phyloP scores from a whole-genome alignment of 495 filamentous ascomycete species.

The Chaetomidium leptoderma region DNA sequence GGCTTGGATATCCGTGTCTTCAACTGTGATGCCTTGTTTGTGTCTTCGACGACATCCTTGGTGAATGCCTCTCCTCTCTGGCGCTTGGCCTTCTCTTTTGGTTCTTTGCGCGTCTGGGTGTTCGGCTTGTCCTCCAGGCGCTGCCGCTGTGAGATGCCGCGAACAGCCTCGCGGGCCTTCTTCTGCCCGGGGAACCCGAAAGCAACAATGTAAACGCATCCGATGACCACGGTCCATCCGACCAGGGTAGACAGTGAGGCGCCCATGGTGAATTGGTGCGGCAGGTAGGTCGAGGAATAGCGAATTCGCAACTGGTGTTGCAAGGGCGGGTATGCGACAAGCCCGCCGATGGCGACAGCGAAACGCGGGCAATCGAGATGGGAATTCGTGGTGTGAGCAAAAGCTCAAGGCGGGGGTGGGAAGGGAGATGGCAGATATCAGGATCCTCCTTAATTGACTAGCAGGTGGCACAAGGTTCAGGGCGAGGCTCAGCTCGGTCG shows the following conservation, averaged over 20 bases:
- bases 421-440: constrained; percentile 8
- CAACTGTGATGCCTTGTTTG: constrained; percentile 33
- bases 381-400: neutral
- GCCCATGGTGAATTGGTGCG: constrained; percentile 36
- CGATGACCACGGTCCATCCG: constrained; percentile 57
- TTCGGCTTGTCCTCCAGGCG: constrained; percentile 37
- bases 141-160: constrained; percentile 18
- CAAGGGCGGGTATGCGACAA: neutral
- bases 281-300: neutral
- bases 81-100: constrained; percentile 34
- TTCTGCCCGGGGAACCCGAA: constrained; percentile 20
- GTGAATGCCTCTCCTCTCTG: constrained; percentile 26
- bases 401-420: constrained; percentile 9
- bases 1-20: constrained; percentile 30
- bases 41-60: constrained; percentile 24
- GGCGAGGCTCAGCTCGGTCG: constrained; percentile 6
- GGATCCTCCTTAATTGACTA: constrained; percentile 6
- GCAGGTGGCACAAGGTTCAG: constrained; percentile 11
- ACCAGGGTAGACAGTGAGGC: constrained; percentile 42
- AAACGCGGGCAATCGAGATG: neutral
- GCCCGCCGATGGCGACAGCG: neutral
- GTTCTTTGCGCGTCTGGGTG: constrained; percentile 34
- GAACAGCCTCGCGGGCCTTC: constrained; percentile 15
- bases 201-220: constrained; percentile 38
- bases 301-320: constrained; percentile 3